phyloP scores from a whole-genome alignment of 1,284 basidiomycete genomes.

The Malassezia pachydermatis region DNA sequence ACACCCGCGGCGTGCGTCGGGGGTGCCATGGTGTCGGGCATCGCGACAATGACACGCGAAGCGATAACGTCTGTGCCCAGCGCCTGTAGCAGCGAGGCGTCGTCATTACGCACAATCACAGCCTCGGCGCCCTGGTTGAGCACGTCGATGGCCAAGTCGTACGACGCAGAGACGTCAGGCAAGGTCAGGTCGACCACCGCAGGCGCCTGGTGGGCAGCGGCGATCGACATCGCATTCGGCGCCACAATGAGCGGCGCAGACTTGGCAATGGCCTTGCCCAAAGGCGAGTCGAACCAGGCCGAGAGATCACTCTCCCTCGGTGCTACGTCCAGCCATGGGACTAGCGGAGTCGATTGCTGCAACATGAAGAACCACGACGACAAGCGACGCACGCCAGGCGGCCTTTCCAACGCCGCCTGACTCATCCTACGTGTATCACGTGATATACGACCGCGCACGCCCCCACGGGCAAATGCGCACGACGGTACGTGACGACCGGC shows the following conservation, averaged over 20 bases:
- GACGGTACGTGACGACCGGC: background rate
- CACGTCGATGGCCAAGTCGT: slow-evolving; percentile 28
- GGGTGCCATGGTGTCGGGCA: slow-evolving; percentile 18
- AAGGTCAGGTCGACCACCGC: slow-evolving; percentile 2
- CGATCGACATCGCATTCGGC: slow-evolving; percentile 1
- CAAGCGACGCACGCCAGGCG: background rate
- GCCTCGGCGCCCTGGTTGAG: slow-evolving; percentile 38
- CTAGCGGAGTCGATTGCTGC: slow-evolving; percentile 30
- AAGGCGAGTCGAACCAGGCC: slow-evolving; percentile 15
- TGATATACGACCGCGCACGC: too few relatives aligned
- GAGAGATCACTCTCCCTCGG: slow-evolving; percentile 3
- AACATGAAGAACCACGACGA: slow-evolving; percentile 22
- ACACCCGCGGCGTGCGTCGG: slow-evolving; percentile 23
- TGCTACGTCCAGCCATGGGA: slow-evolving; percentile 27
- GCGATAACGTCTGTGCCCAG: slow-evolving; percentile 25
- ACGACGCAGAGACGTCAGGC: slow-evolving; percentile 20
- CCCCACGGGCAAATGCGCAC: too few relatives aligned
- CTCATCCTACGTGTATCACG: too few relatives aligned
- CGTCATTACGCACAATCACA: slow-evolving; percentile 23
- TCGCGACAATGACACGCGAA: slow-evolving; percentile 26
- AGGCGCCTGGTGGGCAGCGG: slow-evolving; percentile 12
- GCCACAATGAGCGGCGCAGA: slow-evolving; percentile 28
- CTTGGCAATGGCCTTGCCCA: slow-evolving; percentile 19
- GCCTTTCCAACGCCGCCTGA: too few relatives aligned
- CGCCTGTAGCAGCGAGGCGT: slow-evolving; percentile 20